Percentiles rank a stretch among this genome's conserved stretches.
Conservation (phyloP, 768 basidiomycete genomes). For the Tylopilus plumbeoviolaceoides region DNA sequence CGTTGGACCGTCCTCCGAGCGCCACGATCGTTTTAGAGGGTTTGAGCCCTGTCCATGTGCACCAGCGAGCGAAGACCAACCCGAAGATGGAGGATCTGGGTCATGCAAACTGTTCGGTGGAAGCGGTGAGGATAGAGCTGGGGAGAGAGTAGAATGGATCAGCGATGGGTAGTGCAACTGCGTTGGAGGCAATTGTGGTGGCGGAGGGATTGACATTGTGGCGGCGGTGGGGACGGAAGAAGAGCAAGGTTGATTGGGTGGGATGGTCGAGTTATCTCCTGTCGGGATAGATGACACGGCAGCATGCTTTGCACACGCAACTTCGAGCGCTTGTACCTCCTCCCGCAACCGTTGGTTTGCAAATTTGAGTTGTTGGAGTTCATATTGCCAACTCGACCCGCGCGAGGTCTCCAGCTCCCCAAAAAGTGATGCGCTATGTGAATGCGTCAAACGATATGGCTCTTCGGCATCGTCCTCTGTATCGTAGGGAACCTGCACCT, state of each 20-base stretch:
- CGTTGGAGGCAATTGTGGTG: conserved; percentile 2
- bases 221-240: background rate
- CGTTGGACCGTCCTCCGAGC: conserved; percentile 20
- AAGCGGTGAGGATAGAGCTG: background rate
- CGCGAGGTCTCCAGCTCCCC: conserved; percentile 64
- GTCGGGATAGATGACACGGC: background rate
- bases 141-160: conserved; percentile 3
- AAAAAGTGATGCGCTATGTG: conserved; percentile 48
- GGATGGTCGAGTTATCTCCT: background rate
- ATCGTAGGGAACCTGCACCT: background rate
- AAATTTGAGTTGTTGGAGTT: conserved; percentile 78
- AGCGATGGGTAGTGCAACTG: conserved; percentile 4
- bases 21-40: conserved; percentile 27
- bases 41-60: conserved; percentile 20
- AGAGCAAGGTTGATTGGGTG: background rate
- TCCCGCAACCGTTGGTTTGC: conserved; percentile 62
- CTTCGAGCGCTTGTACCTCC: conserved; percentile 46
- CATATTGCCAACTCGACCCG: conserved; percentile 90
- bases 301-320: background rate
- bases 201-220: background rate
- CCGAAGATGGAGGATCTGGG: conserved; percentile 17
- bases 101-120: conserved; percentile 14
- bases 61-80: conserved; percentile 29
- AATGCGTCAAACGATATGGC: conserved; percentile 9
- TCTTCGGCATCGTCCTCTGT: background rate